These are phyloP conservation scores for Cercophora samala DNA, from an alignment of 495 filamentous ascomycete species.

Conservation along the genomic window DNA sequence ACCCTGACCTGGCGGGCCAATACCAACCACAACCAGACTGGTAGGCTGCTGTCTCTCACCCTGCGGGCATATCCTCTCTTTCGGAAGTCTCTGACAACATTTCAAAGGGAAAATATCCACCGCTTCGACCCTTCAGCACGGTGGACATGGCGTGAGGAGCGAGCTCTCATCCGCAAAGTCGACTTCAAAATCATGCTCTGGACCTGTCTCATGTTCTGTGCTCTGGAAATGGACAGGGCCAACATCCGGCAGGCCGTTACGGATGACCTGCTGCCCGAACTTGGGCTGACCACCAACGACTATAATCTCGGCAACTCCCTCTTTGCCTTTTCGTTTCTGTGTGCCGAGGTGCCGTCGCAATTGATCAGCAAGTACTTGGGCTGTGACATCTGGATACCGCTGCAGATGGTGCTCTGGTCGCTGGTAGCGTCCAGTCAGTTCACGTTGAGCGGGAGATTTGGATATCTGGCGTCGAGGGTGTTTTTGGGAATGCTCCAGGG, in stretches of 20 bases:
- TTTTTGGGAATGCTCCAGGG: slow-evolving; percentile 63
- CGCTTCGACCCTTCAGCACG: slow-evolving; percentile 70
- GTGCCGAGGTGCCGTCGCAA: slow-evolving; percentile 72
- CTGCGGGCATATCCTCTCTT: not conserved
- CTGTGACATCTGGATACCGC: slow-evolving; percentile 76
- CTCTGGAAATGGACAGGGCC: slow-evolving; percentile 55
- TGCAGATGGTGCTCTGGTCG: slow-evolving; percentile 76
- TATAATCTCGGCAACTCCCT: slow-evolving; percentile 77
- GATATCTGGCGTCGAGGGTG: slow-evolving; percentile 59
- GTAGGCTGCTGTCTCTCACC: slow-evolving; percentile 24
- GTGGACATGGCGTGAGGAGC: slow-evolving; percentile 70
- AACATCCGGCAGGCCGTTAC: slow-evolving; percentile 56
- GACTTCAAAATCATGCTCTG: slow-evolving; percentile 46
- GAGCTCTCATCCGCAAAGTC: slow-evolving; percentile 56
- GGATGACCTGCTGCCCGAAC: slow-evolving; percentile 54
- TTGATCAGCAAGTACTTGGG: slow-evolving; percentile 70
- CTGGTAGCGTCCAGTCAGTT: slow-evolving; percentile 66
- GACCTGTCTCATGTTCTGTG: slow-evolving; percentile 61
- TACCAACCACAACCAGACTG: slow-evolving; percentile 53
- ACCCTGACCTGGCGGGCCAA: slow-evolving; percentile 47
- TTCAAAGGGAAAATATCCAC: slow-evolving; percentile 48
- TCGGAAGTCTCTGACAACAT: not conserved
- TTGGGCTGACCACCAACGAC: slow-evolving; percentile 53
- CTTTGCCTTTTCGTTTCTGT: slow-evolving; percentile 63
- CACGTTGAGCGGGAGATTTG: slow-evolving; percentile 51